Evolutionary conservation across 2,329 filamentous ascomycete genomes (phyloP).

Genomic region (Sporothrix phasma): DNA sequence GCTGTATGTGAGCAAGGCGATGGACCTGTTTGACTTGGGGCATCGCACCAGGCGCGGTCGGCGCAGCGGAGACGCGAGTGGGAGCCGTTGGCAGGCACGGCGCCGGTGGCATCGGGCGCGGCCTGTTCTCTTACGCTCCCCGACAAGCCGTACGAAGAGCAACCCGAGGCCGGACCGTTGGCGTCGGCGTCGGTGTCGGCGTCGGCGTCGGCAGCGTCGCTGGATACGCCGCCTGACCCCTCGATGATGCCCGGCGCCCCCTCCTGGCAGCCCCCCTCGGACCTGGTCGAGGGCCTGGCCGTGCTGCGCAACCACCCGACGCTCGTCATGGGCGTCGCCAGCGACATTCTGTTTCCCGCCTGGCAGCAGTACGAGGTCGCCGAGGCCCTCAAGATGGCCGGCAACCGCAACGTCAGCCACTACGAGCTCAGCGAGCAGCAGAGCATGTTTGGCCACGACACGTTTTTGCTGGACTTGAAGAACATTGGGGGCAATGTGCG

Average conservation of each 20-base stretch:
- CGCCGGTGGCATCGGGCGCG: not conserved
- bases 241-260: slow-evolving; percentile 11
- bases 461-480: slow-evolving; percentile 84
- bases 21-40: slow-evolving; percentile 92
- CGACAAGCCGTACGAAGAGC: slow-evolving; percentile 76
- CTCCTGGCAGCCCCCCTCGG: slow-evolving; percentile 55
- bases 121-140: slow-evolving; percentile 74
- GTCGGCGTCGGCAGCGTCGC: too few species aligned
- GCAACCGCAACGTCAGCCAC: slow-evolving; percentile 75
- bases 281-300: slow-evolving; percentile 67
- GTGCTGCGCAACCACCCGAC: slow-evolving; percentile 66
- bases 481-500: slow-evolving; percentile 79
- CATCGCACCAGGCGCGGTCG: slow-evolving; percentile 55
- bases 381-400: slow-evolving; percentile 63
- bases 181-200: too few species aligned
- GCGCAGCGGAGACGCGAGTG: slow-evolving; percentile 52
- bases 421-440: slow-evolving; percentile 89
- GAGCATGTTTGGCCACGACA: slow-evolving; percentile 93
- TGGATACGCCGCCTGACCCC: too few species aligned
- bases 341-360: slow-evolving; percentile 91
- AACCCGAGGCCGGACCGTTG: slow-evolving; percentile 33
- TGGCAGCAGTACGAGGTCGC: slow-evolving; percentile 97
- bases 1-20: slow-evolving; percentile 94
- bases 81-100: not conserved
- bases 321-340: slow-evolving; percentile 86